These are phyloP conservation scores for Solanum hybrid DNA, from an alignment of 305 asterid genomes.

Conservation along the genomic window DNA sequence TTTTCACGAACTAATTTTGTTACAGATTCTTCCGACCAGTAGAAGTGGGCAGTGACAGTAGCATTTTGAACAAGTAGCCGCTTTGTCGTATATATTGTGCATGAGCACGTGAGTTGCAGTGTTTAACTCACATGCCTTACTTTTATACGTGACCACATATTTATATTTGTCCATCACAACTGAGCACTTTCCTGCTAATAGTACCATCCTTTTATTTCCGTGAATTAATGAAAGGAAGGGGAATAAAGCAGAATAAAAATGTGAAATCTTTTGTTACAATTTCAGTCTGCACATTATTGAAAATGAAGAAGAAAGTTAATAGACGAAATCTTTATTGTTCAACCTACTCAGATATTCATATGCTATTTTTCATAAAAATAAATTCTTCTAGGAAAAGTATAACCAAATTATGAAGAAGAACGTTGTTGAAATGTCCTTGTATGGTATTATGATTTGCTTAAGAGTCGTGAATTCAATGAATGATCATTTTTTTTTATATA, in stretches of 20 bases:
- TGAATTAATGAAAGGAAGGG: not conserved
- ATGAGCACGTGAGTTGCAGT: conserved; percentile 1
- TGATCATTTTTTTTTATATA: not conserved
- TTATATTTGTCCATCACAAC: not conserved
- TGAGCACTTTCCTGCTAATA: not conserved
- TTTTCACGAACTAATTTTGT: not conserved
- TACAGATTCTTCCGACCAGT: not conserved
- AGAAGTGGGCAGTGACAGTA: not conserved
- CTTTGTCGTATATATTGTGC: not conserved
- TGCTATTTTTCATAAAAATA: not conserved
- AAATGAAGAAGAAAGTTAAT: not conserved
- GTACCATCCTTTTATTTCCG: not conserved
- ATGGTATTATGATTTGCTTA: not conserved
- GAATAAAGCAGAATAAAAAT: not conserved
- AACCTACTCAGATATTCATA: not conserved
- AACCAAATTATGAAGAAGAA: not conserved
- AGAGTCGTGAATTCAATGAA: not conserved
- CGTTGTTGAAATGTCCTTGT: not conserved
- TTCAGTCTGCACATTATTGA: not conserved
- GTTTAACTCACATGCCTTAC: not conserved
- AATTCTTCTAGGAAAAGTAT: not conserved
- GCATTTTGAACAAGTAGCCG: not conserved
- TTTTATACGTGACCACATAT: not conserved
- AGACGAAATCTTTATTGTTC: not conserved
- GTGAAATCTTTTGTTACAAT: not conserved